Base-by-base conservation (phyloP, 441 rosid genomes). In the Hura crepitans region DNA sequence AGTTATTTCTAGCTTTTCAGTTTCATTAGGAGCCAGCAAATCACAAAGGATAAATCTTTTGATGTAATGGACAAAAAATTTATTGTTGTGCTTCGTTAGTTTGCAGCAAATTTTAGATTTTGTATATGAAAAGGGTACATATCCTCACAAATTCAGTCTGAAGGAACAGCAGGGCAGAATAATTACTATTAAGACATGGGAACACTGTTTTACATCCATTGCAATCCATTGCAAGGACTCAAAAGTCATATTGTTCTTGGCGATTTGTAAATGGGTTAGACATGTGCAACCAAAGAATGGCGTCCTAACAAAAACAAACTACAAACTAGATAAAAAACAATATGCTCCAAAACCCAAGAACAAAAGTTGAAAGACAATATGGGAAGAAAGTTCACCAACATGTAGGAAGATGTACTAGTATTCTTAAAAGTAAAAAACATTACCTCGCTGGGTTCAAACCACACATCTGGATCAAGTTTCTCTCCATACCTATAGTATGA, bases 401-500 rank as follows among this genome's bases (percentile, higher is more conserved):
- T 42, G 13, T 39, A 39, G 3, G 15, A 69, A 46, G 39, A 35
- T 35, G 7, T 9, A 42, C 1, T 2, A 42, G 46, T 10, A 3
- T 42, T 42, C 46, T 42, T 42, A 42, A 10, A 10, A 56, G 67
- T 27, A 59, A 65, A 33, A 69, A 59, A 43, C 31, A 54, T 66
- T 84, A 94, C 97, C 97, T 91, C 97, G 43, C 85, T 70, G 51
- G 97, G 86, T 78, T 91, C 97, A 69, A 94, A 89, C 96, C 97
- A 94, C 74, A 92, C 97, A 79, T 94, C 96, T 71, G 98, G 98
- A 57, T 79, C 82, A 66, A 87, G 71, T 47, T 80, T 68, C 54
- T 88, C 95, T 63, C 83, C 85, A 80, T 74, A 85, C 55, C 89
- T 85, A 68, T 86, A 94, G 83, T 91, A 90, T 23, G 90, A 68